Evolutionary conservation across 2,329 filamentous ascomycete genomes (phyloP), one percentile per base, ranked within the genome.

Genomic region (Pseudonectria foliicola): DNA sequence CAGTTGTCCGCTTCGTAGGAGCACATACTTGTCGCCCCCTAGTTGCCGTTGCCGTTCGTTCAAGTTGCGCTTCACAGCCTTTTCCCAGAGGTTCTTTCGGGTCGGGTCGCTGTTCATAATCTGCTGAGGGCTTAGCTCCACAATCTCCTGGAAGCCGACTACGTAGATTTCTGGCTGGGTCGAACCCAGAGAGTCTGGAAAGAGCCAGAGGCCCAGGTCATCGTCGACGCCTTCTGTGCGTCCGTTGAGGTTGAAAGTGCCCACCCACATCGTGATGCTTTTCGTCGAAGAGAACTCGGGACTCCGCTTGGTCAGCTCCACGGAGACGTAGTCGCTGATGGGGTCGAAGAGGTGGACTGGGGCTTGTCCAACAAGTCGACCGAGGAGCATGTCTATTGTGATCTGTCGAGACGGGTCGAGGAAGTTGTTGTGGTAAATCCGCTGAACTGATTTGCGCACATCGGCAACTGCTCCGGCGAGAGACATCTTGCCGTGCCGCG

Each of bases 101-200:
- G 80, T 78, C 1, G 92, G 92, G 56, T 98, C 90, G 40, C 89
- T 96, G 46, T 93, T 95, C 88, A 98, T 95, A 54, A 98, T 96
- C 54, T 98, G 92, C 57, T 96, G 90, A 12, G 93, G 92, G 50
- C 87, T 95, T 30, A 98, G 68, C 54, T 95, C 86, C n/a, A 98
- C 92, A 43, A 98, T 96, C 60, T 98, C 92, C 56, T 98, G 92
- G 51, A 98, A 96, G 0, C 87, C 92, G 12, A 95, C 81, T 7
- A 84, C 88, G 33, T 94, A 80, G 25, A 98, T 85, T 39, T 90
- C 85, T 6, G 92, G 89, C 41, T 85, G 78, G 30, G 75, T 68
- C 4, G 77, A 59, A 5, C 76, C 71, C 8, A 71, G 33, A 1
- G 54, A 44, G 4, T 72, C 63, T 1, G 85, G 85, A 53, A 84